Evolutionary conservation across 2,329 filamentous ascomycete species (phyloP), one percentile per base, ranked within the genome.

Genomic region (Talaromyces sp.): DNA sequence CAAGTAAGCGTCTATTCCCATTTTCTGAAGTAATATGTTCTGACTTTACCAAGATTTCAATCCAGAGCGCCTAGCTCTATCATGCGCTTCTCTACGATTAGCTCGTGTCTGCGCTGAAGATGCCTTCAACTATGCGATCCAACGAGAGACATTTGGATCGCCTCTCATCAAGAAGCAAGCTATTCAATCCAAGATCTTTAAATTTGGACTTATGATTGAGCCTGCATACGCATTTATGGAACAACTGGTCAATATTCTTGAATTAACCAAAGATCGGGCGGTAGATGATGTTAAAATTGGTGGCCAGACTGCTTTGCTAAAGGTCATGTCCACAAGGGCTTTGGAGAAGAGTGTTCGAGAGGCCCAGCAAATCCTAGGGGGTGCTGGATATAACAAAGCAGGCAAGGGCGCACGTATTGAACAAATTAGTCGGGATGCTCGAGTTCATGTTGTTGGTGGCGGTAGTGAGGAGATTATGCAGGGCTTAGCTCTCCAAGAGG

Each of bases 11-110:
- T 14, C 24, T 4, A 27, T 27, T 6, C n/a, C 9, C 11, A 33
- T 32, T 2, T 1, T 32, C 47, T 51, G 22, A 51, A 19, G 17
- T 19, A 39, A 17, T n/a, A 37, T 5, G 8, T 2, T 39, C 36
- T 39, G 17, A 20, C 13, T 11, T 8, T 2, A 11, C 29, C 36
- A 56, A 68, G 77, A 90, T 72, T 90, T 91, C 79, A 91, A 91
- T 71, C 87, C 90, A 66, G 88, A 91, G 68, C 82, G 88, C 0
- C 77, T 90, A 4, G 78, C 78, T 6, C 86, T 91, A 51, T 80
- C 85, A 2, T 83, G 89, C 37, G 80, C 82, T 1, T 81, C 82
- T 1, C 85, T 86, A 1, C 77, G 87, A 4, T 78, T 86, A 57
- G 77, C 86, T 2, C 77, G 82, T 3, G 82, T 87, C 4, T 86